Evolutionary conservation across 495 filamentous ascomycete genomes (phyloP).

Genomic region (Hypomontagnella monticulosa): DNA sequence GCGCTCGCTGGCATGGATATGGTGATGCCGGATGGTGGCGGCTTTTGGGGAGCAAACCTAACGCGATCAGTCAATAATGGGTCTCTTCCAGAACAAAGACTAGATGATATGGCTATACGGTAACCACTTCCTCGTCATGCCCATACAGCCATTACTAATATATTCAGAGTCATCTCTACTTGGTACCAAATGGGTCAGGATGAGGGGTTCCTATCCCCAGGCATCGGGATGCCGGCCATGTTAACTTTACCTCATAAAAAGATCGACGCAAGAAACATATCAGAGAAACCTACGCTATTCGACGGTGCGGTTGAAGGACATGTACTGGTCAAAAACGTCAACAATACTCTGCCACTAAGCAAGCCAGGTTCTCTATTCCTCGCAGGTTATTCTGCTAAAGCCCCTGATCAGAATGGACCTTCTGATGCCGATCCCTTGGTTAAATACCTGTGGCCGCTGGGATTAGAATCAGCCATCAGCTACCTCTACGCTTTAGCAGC

Average conservation of each 20-base stretch:
- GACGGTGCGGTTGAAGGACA: constrained; percentile 50
- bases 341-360: constrained; percentile 57
- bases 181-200: constrained; percentile 58
- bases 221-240: too few relatives aligned
- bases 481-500: too few relatives aligned
- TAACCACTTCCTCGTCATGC: too few relatives aligned
- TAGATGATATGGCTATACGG: constrained; percentile 51
- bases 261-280: too few relatives aligned
- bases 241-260: too few relatives aligned
- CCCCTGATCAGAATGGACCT: constrained; percentile 1
- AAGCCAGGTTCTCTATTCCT: constrained; percentile 42
- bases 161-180: constrained; percentile 52
- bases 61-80: constrained; percentile 47
- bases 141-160: too few relatives aligned
- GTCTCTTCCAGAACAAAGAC: constrained; percentile 47
- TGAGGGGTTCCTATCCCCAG: constrained; percentile 43
- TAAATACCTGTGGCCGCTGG: too few relatives aligned
- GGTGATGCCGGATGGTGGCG: constrained; percentile 47
- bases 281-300: too few relatives aligned
- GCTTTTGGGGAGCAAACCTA: constrained; percentile 39
- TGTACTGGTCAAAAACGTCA: constrained; percentile 62
- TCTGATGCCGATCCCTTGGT: too few relatives aligned
- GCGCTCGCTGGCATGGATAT: constrained; percentile 62
- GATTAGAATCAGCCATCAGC: too few relatives aligned
- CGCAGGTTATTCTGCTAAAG: constrained; percentile 40